Base-by-base conservation (phyloP, 805 yeast species). In the Saturnispora besseyi region DNA sequence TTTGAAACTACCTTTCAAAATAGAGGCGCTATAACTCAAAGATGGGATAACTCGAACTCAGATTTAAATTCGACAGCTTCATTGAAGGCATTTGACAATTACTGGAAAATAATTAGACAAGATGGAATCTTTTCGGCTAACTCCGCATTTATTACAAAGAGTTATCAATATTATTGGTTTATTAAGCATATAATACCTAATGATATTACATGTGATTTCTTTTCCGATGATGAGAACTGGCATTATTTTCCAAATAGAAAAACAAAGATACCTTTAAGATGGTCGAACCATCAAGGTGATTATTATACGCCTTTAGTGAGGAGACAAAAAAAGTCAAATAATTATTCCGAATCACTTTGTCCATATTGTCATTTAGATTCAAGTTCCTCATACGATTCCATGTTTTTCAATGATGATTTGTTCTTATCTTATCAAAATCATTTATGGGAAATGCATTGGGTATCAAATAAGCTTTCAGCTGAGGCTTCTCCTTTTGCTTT, bases 391-490 rank as follows among this genome's bases (percentile, higher is more conserved):
- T 36, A 5, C 7, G 15, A 36, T 22, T 36, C 12, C 24, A 4
- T 36, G 9, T 36, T 36, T 26, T 36, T 45, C 18, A 29, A 36
- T 11, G 47, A 45, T 36, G 47, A 45, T 10, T 28, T 45, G 31
- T 45, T 45, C 15, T 33, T 45, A 21, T 24, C 32, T 18, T 45
- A 45, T n/a, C 41, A 45, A 28, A 15, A 15, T 9, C 47, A 45
- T 28, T 24, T 45, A 18, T 45, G 47, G 47, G 47, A 45, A 6
- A n/a, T 33, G 12, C 47, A 45, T 28, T 45, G 38, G 38, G 28
- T 45, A 21, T 36, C 32, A 12, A 45, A 26, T 30, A 45, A 36
- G 21, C 10, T 9, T 15, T 45, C 33, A 4, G 11, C 33, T 8
- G 47, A 45, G 26, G 47, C 34, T 3, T 26, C 47, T n/a, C 42